Evolutionary conservation across 2,329 filamentous ascomycete genomes (phyloP).

Genomic region (Stagonosporopsis vannaccii): DNA sequence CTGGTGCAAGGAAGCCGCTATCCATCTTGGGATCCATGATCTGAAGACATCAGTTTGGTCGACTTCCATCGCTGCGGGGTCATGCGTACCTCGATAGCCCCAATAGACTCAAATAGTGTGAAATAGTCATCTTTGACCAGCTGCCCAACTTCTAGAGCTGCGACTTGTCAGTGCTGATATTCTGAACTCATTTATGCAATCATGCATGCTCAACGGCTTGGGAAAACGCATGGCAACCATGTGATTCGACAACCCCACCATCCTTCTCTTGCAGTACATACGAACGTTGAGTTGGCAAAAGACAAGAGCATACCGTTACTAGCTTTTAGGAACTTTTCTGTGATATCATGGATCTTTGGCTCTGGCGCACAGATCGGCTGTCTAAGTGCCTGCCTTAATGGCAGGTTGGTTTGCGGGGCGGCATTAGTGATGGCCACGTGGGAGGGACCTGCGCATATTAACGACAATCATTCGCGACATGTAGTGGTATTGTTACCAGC

Average conservation of each 20-base stretch:
- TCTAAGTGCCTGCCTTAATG: conserved; percentile 40
- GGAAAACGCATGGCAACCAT: conserved; percentile 10
- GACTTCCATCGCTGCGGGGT: background rate
- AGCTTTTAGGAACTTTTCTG: conserved; percentile 61
- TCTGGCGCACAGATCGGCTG: conserved; percentile 31
- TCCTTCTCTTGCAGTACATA: conserved; percentile 17
- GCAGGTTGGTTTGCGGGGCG: conserved; percentile 31
- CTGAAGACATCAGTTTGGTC: conserved; percentile 56
- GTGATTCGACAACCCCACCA: conserved; percentile 25
- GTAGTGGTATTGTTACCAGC: conserved; percentile 20
- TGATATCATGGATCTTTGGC: conserved; percentile 60
- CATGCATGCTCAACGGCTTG: background rate
- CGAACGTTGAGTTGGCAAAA: background rate
- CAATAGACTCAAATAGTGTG: conserved; percentile 92
- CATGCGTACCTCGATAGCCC: conserved; percentile 71
- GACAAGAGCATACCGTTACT: conserved; percentile 56
- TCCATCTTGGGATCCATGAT: conserved; percentile 99
- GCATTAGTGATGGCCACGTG: conserved; percentile 17
- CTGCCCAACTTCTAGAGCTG: conserved; percentile 79
- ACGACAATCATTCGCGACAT: background rate
- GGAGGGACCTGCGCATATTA: conserved; percentile 21
- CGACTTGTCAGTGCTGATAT: conserved; percentile 22
- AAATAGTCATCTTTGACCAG: conserved; percentile 94
- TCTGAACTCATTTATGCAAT: background rate
- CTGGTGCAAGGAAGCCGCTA: conserved; percentile 80